Evolutionary conservation across 352 stramenopile species (phyloP).

Genomic region (Phytopythium helicoides): DNA sequence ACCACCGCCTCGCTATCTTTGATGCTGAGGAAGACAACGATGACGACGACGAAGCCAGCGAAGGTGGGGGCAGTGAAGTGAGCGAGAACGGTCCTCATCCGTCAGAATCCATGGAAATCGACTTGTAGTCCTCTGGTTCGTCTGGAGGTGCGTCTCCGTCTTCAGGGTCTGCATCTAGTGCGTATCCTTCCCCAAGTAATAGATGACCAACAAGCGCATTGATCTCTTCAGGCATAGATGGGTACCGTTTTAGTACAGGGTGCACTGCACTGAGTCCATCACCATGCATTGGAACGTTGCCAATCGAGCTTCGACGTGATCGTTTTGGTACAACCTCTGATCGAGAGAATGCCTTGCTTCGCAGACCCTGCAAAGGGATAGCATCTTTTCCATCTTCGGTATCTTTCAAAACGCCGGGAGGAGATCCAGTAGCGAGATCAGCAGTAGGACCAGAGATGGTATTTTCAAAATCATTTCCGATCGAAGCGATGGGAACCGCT

Average conservation of each 20-base stretch:
- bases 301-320: neutral
- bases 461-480: too few species aligned
- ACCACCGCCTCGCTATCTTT: slow-evolving; percentile 37
- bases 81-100: slow-evolving; percentile 4
- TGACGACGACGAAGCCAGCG: slow-evolving; percentile 4
- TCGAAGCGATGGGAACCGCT: too few species aligned
- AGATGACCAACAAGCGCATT: slow-evolving; percentile 50
- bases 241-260: slow-evolving; percentile 20
- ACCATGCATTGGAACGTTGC: neutral
- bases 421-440: too few species aligned
- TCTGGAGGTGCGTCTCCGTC: slow-evolving; percentile 6
- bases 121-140: slow-evolving; percentile 13
- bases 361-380: neutral
- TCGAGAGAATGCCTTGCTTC: neutral
- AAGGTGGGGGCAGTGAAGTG: neutral
- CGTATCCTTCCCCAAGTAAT: slow-evolving; percentile 50
- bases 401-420: neutral
- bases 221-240: slow-evolving; percentile 34
- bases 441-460: too few species aligned
- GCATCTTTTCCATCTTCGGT: neutral
- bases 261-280: neutral
- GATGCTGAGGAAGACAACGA: slow-evolving; percentile 61
- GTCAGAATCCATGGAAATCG: slow-evolving; percentile 27
- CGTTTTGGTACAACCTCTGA: neutral
- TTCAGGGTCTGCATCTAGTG: slow-evolving; percentile 15